phyloP scores from a whole-genome alignment of 257 asterid species.

The Dorcoceras hygrometricum region DNA sequence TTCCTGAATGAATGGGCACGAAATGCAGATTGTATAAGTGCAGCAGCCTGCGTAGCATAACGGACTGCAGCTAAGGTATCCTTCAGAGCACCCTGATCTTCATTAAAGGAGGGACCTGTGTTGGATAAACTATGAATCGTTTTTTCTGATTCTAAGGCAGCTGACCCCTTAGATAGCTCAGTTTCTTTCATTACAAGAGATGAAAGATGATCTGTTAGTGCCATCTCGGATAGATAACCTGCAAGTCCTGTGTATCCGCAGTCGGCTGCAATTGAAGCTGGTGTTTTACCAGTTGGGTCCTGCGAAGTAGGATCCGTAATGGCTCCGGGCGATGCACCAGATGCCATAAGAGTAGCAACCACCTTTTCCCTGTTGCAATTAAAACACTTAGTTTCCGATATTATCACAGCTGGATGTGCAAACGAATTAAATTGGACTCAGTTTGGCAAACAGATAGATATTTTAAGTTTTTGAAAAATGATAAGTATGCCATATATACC shows the following conservation, averaged over 20 bases:
- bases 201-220: conserved; percentile 78
- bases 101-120: conserved; percentile 35
- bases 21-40: conserved; percentile 93
- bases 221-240: conserved; percentile 88
- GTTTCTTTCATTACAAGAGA: conserved; percentile 75
- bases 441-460: background rate
- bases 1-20: conserved; percentile 91
- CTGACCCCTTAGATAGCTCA: conserved; percentile 74
- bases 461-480: no score
- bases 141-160: conserved; percentile 83
- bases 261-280: conserved; percentile 74
- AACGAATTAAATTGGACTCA: background rate
- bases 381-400: conserved; percentile 8
- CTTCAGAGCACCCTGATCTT: conserved; percentile 66
- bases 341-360: conserved; percentile 93
- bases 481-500: conserved; percentile 44
- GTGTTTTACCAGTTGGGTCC: conserved; percentile 77
- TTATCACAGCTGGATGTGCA: background rate
- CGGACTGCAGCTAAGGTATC: conserved; percentile 80
- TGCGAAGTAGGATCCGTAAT: conserved; percentile 83
- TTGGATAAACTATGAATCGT: conserved; percentile 46
- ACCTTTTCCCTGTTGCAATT: conserved; percentile 73
- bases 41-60: conserved; percentile 90
- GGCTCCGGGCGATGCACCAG: conserved; percentile 91
- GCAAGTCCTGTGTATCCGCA: conserved; percentile 89